Evolutionary conservation across 805 yeast species (phyloP), one percentile per base, ranked within the genome.

Genomic region (Candida vaughaniae): DNA sequence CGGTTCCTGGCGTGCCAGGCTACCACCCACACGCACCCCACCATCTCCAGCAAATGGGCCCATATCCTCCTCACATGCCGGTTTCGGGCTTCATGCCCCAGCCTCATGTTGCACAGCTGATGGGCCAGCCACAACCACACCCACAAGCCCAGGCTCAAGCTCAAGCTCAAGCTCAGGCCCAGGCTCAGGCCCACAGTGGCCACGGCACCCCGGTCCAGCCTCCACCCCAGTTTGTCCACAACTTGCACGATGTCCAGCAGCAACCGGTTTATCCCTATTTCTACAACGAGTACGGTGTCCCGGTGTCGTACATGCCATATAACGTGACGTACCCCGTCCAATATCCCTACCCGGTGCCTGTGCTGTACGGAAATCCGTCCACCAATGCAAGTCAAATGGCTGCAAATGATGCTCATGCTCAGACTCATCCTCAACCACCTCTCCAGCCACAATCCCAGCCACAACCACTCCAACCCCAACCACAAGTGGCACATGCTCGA

Each of bases 221-320:
- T 33, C 17, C 16, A 9, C 15, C 23, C 14, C 38, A 22, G 14
- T 8, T 8, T 25, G 6, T 12, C 28, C 28, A 6, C 23, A 20
- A 20, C n/a, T n/a, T n/a, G n/a, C n/a, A n/a, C n/a, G n/a, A n/a
- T n/a, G n/a, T n/a, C n/a, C 35, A 23, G 16, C 36, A 36, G 16
- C 40, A 29, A 17, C 38, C 31, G 6, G 30, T 35, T 22, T 28
- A 33, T 30, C 37, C 37, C 6, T 38, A 33, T 15, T 42, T 31
- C 23, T 42, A 38, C 35, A 40, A 33, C 26, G 42, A 39, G 39
- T 39, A 35, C 25, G 39, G 39, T 36, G 32, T 41, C 2, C 47
- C 47, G 25, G 35, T 44, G 12, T 40, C 27, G 18, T 44, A 41
- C 30, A 16, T 40, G 15, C 36, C 36, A 8, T 36, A 36, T 22